Base-by-base conservation (phyloP, 306 rosid species). In the Morella rubra region DNA sequence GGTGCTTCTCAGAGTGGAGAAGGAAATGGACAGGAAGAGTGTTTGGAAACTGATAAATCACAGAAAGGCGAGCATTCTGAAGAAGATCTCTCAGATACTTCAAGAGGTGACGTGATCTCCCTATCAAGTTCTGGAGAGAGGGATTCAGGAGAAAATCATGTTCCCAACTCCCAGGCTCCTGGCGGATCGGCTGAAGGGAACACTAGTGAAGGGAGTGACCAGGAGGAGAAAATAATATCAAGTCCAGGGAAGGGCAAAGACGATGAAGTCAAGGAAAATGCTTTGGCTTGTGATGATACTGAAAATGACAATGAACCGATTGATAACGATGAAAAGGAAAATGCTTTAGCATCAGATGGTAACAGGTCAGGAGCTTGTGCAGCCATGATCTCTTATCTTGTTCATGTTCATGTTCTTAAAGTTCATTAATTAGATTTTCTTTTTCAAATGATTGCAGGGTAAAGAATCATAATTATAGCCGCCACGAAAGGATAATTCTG, bases 301-400 rank as follows among this genome's bases (percentile, higher is more conserved):
- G 88, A 81, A 79, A 84, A 86, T 70, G 73, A 64, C 53, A 77
- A 76, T 13, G 77, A 76, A 76, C 54, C 53, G 72, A 79, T 32
- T 50, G 86, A 86, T 59, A 65, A 70, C 20, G 89, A 86, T 69
- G 93, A 84, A 52, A 88, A 85, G 85, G 93, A 90, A 89, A 90
- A 90, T 80, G 66, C 77, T 82, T 77, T 84, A 27, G 83, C 66
- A 19, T 71, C 82, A 55, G 79, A 81, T 77, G 83, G 76, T 61
- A 90, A 91, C 85, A 92, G 92, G 97, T 90, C 54, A 50, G 73
- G 41, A 70, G 66, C 79, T 54, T 32, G 56, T 80, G 60, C 64
- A 19, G 72, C 56, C 73, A 18, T 44, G 32, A 51, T 18, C 44
- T 9, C 13, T 77, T 71, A 9, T 14, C 44, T 9, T 73, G 0